Conservation (phyloP, 2,329 filamentous ascomycete genomes). For the Ophiocordyceps polyrhachis-furcata region DNA sequence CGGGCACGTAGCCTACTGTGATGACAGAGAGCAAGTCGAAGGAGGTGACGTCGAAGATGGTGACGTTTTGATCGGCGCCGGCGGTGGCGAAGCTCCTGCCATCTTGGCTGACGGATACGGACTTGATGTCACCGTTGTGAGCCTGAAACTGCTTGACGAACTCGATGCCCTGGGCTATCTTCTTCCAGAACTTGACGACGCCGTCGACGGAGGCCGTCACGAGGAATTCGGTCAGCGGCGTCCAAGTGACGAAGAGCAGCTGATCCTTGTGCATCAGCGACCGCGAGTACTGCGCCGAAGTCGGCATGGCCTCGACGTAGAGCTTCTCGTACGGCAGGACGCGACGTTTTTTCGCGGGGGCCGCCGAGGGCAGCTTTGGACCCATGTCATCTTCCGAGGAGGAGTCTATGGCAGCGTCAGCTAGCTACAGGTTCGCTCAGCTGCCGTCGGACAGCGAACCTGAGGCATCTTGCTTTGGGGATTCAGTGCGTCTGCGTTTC, state of each 20-base stretch:
- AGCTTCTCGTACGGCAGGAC: constrained; percentile 89
- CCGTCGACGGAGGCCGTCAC: constrained; percentile 89
- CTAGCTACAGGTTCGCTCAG: neutral
- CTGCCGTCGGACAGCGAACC: constrained; percentile 9
- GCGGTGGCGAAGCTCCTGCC: constrained; percentile 86
- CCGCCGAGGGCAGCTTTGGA: constrained; percentile 67
- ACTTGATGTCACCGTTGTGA: constrained; percentile 67
- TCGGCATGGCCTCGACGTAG: constrained; percentile 77
- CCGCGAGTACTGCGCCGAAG: constrained; percentile 68
- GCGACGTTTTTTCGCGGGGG: constrained; percentile 77
- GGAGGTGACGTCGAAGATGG: constrained; percentile 67
- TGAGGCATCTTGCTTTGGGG: constrained; percentile 26
- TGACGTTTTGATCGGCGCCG: constrained; percentile 59
- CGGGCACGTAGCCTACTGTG: constrained; percentile 55
- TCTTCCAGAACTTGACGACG: constrained; percentile 99
- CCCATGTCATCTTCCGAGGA: constrained; percentile 89
- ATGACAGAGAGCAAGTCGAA: constrained; percentile 78
- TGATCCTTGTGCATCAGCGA: constrained; percentile 98
- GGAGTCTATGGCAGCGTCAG: constrained; percentile 23
- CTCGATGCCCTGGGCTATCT: constrained; percentile 73
- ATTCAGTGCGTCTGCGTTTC: constrained; percentile 36
- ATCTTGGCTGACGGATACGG: constrained; percentile 72
- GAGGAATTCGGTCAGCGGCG: constrained; percentile 81
- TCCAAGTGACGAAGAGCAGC: constrained; percentile 71
- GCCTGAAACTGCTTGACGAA: constrained; percentile 97